These are phyloP conservation scores for Sclerotinia spermophila DNA, from an alignment of 2,329 filamentous ascomycete species.

Conservation along the genomic window DNA sequence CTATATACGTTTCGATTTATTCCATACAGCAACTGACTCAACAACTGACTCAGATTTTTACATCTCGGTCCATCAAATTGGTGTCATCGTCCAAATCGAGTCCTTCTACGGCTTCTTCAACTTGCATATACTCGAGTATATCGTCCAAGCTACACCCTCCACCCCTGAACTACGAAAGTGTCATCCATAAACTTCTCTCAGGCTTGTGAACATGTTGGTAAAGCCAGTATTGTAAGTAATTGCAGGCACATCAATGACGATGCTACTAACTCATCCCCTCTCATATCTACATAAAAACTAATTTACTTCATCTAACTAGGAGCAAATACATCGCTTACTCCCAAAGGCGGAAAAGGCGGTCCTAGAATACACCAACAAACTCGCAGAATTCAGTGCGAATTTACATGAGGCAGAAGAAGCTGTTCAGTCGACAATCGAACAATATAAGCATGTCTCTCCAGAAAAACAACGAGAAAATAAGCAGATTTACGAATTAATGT, in stretches of 20 bases:
- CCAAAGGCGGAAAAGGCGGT: background rate
- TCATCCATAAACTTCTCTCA: no score
- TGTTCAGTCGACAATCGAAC: background rate
- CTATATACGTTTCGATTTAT: background rate
- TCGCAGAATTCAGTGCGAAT: background rate
- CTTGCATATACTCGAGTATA: no score
- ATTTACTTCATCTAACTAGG: background rate
- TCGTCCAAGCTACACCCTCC: no score
- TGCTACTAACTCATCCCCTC: background rate
- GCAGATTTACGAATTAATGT: background rate
- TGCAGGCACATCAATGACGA: no score
- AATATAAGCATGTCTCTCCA: background rate
- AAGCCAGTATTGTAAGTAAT: background rate
- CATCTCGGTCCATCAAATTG: background rate
- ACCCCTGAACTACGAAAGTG: no score
- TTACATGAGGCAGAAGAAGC: background rate
- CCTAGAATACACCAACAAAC: background rate
- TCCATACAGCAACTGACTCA: background rate
- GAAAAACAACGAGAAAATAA: background rate
- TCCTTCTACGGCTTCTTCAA: background rate
- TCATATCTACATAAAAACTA: background rate
- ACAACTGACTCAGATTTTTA: background rate
- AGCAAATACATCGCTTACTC: background rate
- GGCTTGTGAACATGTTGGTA: background rate
- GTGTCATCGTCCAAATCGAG: background rate